Conservation (phyloP, 441 rosid species). For the Pelargonium australe region DNA sequence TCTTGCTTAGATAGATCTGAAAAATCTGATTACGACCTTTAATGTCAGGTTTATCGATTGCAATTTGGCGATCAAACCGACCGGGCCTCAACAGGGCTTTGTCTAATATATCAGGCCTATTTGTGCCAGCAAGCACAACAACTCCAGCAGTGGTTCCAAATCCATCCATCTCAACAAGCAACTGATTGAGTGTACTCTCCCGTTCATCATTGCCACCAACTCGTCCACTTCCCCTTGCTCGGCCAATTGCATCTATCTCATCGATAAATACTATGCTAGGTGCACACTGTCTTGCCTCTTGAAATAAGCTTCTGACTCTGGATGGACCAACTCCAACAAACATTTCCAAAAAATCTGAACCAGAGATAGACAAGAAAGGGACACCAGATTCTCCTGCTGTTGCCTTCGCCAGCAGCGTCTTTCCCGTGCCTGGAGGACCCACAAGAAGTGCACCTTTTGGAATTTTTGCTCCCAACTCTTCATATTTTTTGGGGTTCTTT, state of each 20-base stretch:
- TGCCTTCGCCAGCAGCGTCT: slow-evolving; percentile 69
- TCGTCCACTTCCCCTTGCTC: slow-evolving; percentile 62
- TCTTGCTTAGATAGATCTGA: slow-evolving; percentile 45
- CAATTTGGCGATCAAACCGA: slow-evolving; percentile 53
- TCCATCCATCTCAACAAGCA: slow-evolving; percentile 71
- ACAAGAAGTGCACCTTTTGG: slow-evolving; percentile 68
- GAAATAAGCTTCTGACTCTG: slow-evolving; percentile 62
- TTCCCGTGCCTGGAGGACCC: slow-evolving; percentile 67
- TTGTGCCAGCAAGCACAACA: slow-evolving; percentile 63
- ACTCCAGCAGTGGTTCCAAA: slow-evolving; percentile 65
- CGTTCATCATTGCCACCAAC: slow-evolving; percentile 62
- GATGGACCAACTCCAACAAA: slow-evolving; percentile 71
- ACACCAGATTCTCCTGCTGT: slow-evolving; percentile 66
- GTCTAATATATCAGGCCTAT: slow-evolving; percentile 60
- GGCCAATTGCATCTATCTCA: slow-evolving; percentile 62
- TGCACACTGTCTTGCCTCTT: slow-evolving; percentile 60
- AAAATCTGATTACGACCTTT: slow-evolving; percentile 59
- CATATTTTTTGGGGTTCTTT: slow-evolving; percentile 59
- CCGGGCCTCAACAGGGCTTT: slow-evolving; percentile 65
- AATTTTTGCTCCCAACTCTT: slow-evolving; percentile 61
- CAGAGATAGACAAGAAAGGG: slow-evolving; percentile 59
- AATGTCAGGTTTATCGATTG: slow-evolving; percentile 57
- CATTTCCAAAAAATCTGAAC: slow-evolving; percentile 68
- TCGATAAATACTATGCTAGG: slow-evolving; percentile 61
- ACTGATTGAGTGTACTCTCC: slow-evolving; percentile 61